These are phyloP conservation scores for Balansia obtecta DNA, from an alignment of 2,329 filamentous ascomycete species.

Conservation along the genomic window DNA sequence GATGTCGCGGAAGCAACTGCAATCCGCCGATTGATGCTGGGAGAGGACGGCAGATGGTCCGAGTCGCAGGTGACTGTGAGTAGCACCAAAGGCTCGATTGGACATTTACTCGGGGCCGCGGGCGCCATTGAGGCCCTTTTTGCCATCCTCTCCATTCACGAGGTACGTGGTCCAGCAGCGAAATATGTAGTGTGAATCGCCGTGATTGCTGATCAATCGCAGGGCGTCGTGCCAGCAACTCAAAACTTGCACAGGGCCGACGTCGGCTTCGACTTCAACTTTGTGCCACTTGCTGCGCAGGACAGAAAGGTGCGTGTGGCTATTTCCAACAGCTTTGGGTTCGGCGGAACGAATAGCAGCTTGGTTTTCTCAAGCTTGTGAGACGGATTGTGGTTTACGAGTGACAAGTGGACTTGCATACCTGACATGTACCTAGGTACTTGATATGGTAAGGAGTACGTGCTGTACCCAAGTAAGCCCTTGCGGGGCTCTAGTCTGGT, in stretches of 20 bases:
- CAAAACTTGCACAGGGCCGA: slow-evolving; percentile 63
- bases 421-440: too few species aligned
- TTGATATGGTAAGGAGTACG: too few species aligned
- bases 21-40: slow-evolving; percentile 65
- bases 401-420: too few species aligned
- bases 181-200: not conserved
- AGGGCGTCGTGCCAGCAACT: slow-evolving; percentile 77
- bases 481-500: not conserved
- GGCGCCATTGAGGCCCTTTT: slow-evolving; percentile 87
- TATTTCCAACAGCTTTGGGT: slow-evolving; percentile 92
- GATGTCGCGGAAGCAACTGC: slow-evolving; percentile 81
- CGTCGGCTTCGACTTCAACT: slow-evolving; percentile 67
- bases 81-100: slow-evolving; percentile 87
- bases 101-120: slow-evolving; percentile 82
- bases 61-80: slow-evolving; percentile 66
- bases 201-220: slow-evolving; percentile 8
- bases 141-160: slow-evolving; percentile 61
- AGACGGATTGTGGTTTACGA: not conserved
- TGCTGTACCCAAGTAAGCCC: not conserved
- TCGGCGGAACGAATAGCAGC: slow-evolving; percentile 90
- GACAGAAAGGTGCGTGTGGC: slow-evolving; percentile 58
- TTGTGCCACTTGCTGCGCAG: slow-evolving; percentile 63
- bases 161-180: slow-evolving; percentile 43
- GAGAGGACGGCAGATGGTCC: slow-evolving; percentile 50
- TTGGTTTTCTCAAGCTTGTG: slow-evolving; percentile 53